phyloP scores from a whole-genome alignment of 768 basidiomycete genomes.

The Rhodotorula diobovata region DNA sequence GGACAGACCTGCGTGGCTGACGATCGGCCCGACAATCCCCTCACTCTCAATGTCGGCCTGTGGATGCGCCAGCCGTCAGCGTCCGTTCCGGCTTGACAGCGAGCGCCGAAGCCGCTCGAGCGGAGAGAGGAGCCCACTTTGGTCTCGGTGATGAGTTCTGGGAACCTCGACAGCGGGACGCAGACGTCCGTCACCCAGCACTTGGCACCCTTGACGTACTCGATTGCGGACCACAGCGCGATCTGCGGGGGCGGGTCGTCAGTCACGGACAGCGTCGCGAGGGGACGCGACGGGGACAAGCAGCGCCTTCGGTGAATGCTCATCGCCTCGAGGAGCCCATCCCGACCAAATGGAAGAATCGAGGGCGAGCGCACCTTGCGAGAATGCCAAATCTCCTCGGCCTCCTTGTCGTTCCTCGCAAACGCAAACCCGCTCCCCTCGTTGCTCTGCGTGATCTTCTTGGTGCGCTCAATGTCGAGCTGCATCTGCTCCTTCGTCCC shows the following conservation, averaged over 20 bases:
- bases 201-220: conserved; percentile 6
- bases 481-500: conserved; percentile 63
- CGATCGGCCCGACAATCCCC: conserved; percentile 42
- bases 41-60: conserved; percentile 27
- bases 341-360: neutral
- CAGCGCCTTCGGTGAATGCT: too few relatives aligned
- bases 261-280: too few relatives aligned
- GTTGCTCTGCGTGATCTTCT: conserved; percentile 61
- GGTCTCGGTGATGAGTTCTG: conserved; percentile 59
- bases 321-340: too few relatives aligned
- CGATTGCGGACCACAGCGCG: conserved; percentile 38
- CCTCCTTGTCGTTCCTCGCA: conserved; percentile 74
- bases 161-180: conserved; percentile 42
- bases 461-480: conserved; percentile 50
- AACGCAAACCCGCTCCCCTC: conserved; percentile 70
- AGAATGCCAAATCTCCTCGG: conserved; percentile 71
- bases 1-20: conserved; percentile 53
- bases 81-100: neutral
- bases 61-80: neutral
- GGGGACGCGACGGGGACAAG: too few relatives aligned
- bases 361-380: conserved; percentile 32
- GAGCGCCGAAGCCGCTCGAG: too few relatives aligned
- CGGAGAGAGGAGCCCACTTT: conserved; percentile 3
- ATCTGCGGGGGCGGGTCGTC: conserved; percentile 16
- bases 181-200: conserved; percentile 54